Percentiles rank a stretch among this genome's conserved stretches.
These are phyloP conservation scores for Paramarasmius palmivorus DNA, from an alignment of 1,284 basidiomycete species.

Conservation along the genomic window DNA sequence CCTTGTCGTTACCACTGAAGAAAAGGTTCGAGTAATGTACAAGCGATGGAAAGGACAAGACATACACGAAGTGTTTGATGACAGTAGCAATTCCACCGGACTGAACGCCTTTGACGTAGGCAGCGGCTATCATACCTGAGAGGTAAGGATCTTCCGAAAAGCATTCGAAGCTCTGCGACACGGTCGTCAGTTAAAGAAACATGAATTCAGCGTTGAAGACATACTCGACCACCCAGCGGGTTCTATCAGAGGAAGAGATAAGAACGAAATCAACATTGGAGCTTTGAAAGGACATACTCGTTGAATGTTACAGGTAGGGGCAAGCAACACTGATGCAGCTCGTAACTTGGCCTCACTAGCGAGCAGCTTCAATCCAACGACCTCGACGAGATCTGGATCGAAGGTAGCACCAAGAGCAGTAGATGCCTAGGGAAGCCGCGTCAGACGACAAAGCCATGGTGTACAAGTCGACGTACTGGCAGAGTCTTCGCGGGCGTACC, in stretches of 20 bases:
- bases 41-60: no score
- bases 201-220: constrained; percentile 15
- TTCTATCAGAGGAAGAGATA: constrained; percentile 35
- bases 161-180: constrained; percentile 64
- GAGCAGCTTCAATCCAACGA: constrained; percentile 65
- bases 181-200: constrained; percentile 21
- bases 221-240: constrained; percentile 72
- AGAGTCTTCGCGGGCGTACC: constrained; percentile 63
- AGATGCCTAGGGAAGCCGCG: constrained; percentile 37
- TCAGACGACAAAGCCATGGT: background rate
- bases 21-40: no score
- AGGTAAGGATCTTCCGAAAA: constrained; percentile 82
- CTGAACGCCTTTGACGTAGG: constrained; percentile 79
- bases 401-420: constrained; percentile 78
- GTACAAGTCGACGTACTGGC: constrained; percentile 36
- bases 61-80: constrained; percentile 75
- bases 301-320: constrained; percentile 82
- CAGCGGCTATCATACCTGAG: constrained; percentile 68
- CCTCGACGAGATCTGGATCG: constrained; percentile 64
- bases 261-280: background rate
- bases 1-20: constrained; percentile 73
- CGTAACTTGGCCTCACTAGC: constrained; percentile 72
- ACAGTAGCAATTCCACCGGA: constrained; percentile 67
- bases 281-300: constrained; percentile 41
- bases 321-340: constrained; percentile 69